These are phyloP conservation scores for Monosporascus sp. DNA, from an alignment of 2,329 filamentous ascomycete species.

Conservation along the genomic window DNA sequence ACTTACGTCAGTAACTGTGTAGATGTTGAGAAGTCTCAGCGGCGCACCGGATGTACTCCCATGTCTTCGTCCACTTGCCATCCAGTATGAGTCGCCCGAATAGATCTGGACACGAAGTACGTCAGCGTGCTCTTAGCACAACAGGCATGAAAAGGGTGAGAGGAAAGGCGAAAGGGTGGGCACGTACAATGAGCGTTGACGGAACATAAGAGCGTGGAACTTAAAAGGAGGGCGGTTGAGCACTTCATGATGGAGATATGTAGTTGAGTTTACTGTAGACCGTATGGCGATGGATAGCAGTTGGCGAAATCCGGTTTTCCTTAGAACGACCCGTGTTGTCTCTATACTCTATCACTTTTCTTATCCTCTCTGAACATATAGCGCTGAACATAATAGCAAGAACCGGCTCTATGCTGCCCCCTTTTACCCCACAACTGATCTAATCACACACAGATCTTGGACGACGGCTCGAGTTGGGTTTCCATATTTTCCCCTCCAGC, in stretches of 20 bases:
- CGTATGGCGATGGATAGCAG: not conserved
- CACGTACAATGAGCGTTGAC: not conserved
- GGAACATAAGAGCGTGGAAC: not conserved
- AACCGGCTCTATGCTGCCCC: too few relatives aligned
- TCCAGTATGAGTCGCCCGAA: not conserved
- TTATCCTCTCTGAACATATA: too few relatives aligned
- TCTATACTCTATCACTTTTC: too few relatives aligned
- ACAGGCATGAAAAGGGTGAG: not conserved
- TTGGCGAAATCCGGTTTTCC: too few relatives aligned
- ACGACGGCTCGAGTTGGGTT: not conserved
- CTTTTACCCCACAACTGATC: too few relatives aligned
- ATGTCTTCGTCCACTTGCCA: not conserved
- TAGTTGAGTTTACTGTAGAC: not conserved
- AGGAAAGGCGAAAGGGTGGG: not conserved
- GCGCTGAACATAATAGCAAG: too few relatives aligned
- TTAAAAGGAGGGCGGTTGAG: not conserved
- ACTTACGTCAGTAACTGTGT: not conserved
- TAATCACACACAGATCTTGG: too few relatives aligned
- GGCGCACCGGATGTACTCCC: not conserved
- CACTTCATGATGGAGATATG: not conserved
- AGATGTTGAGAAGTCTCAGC: not conserved
- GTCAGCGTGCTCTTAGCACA: not conserved
- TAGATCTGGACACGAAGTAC: not conserved
- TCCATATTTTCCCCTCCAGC: not conserved
- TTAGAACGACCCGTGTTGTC: too few relatives aligned